Evolutionary conservation across 805 yeast species (phyloP), one percentile per base, ranked within the genome.

Genomic region (Vanderwaltozyma tropicalis): DNA sequence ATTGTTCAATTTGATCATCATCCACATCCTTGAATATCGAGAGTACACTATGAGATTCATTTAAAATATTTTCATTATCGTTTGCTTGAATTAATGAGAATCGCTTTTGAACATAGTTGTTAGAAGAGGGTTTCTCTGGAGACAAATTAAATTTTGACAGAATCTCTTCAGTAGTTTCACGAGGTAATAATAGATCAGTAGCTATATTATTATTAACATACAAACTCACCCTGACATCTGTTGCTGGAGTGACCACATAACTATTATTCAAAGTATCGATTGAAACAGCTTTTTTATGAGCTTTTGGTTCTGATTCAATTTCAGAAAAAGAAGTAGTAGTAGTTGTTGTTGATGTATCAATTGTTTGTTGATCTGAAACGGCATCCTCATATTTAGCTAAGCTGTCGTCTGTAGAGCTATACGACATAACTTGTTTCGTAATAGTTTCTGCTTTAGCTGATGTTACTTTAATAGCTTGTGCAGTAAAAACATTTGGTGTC

Each of bases 101-200:
- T 28, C 59, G 41, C 33, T 54, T 56, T 31, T 51, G 52, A 4
- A 46, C 35, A 6, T 37, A 31, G 5, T 43, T 42, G 5, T 31
- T 21, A 24, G 27, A 45, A 5, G 40, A 26, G 4, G 47, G 20
- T 18, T 44, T 47, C n/a, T 54, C 58, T 10, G 62, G 58, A 2
- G 57, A 44, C 21, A 55, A 28, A 28, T 49, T 45, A 41, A 59
- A 52, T 32, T 52, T 59, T 11, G 62, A 53, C 13, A 59, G 46
- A 14, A 57, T 48, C 32, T 56, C 59, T 40, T 55, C 62, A 2
- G 62, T 59, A 1, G 62, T 57, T 31, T 57, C 61, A 15, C 62
- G 45, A 13, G 51, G 49, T 12, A 58, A 37, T 10, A 42, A 37
- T 4, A 46, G 39, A 22, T 43, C 40, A 5, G 43, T 33, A 17